phyloP scores from a whole-genome alignment of 2,329 filamentous ascomycete genomes.

The Botrytis deweyae region DNA sequence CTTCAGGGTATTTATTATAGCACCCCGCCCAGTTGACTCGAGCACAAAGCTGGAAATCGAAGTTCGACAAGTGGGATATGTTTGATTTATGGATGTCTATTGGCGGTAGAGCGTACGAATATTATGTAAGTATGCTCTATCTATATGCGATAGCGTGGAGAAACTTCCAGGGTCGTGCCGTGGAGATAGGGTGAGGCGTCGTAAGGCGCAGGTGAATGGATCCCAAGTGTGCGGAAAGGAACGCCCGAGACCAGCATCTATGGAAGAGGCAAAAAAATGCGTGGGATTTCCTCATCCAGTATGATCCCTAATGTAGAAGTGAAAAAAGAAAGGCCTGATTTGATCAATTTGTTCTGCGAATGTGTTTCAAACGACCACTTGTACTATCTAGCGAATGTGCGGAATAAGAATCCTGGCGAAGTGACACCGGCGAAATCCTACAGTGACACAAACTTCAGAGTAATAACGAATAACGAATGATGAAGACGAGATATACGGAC shows the following conservation, averaged over 20 bases:
- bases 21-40: background rate
- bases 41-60: slow-evolving; percentile 4
- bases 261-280: background rate
- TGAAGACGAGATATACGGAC: background rate
- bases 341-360: background rate
- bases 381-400: background rate
- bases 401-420: background rate
- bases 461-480: background rate
- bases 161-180: background rate
- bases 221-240: slow-evolving; percentile 6
- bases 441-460: background rate
- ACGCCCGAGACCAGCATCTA: slow-evolving; percentile 14
- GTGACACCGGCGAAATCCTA: background rate
- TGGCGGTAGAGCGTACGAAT: background rate
- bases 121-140: slow-evolving; percentile 16
- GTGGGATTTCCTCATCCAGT: background rate
- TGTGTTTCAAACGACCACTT: background rate
- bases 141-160: slow-evolving; percentile 10
- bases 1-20: background rate
- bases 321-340: background rate
- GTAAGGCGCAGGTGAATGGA: slow-evolving; percentile 16
- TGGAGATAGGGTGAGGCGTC: slow-evolving; percentile 13
- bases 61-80: slow-evolving; percentile 12
- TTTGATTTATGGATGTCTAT: slow-evolving; percentile 18
- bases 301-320: background rate